Base-by-base conservation (phyloP, 805 yeast species). In the Myxozyma melibiosi region DNA sequence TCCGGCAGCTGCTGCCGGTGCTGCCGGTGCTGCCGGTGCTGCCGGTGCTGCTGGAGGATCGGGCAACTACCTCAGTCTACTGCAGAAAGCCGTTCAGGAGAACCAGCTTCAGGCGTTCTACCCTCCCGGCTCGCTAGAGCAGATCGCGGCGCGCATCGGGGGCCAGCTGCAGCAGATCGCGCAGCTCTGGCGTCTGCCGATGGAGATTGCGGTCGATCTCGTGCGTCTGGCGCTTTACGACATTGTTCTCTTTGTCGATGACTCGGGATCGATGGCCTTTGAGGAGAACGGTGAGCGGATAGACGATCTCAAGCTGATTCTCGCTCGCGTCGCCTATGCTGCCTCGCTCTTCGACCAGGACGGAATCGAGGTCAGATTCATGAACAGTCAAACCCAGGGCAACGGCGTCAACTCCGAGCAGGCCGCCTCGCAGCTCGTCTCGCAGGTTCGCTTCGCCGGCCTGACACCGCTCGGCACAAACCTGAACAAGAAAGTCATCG, bases 251-350 rank as follows among this genome's bases (percentile, higher is more conserved):
- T 69, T 58, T 46, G 63, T 66, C 28, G 72, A 69, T 48, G 72
- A 69, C 46, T 69, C 72, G 13, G 71, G 71, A 18, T 69, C 72
- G 31, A 69, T 69, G 72, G 64, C 68, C 3, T 66, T 67, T 49
- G 71, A 67, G 54, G 71, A 68, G 58, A 65, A 64, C 55, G 72
- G 72, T 4, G 68, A 67, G 53, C 65, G 72, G 42, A 66, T 69
- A 41, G 70, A 67, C 39, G 72, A 69, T 47, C 59, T 69, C 44
- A 67, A 69, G 62, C 53, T 68, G 41, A 68, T 68, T 30, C 53
- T 69, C 40, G 49, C 61, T 34, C 51, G 70, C n/a, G 61, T 62
- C 14, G 68, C 70, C 8, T 67, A 60, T 46, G 71, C 69, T n/a
- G 68, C 67, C 8, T 52, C 70, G n/a, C 55, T 67, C 49, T 67